Evolutionary conservation across 2,329 filamentous ascomycete genomes (phyloP).

Genomic region (Daldinia eschscholtzii): DNA sequence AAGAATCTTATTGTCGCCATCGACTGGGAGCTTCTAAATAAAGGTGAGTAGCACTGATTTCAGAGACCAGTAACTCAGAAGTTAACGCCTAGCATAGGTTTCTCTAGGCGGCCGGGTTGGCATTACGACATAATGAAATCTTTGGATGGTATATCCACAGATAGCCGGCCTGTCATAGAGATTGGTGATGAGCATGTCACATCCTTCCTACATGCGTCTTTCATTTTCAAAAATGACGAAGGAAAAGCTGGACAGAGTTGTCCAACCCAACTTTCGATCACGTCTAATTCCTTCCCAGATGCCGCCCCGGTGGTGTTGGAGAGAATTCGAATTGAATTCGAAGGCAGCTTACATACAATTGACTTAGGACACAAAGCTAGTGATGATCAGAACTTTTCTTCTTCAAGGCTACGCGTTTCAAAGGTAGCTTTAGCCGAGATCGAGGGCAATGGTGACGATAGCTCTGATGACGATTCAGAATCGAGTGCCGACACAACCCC

Average conservation of each 20-base stretch:
- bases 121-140: conserved; percentile 71
- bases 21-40: conserved; percentile 74
- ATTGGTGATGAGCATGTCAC: conserved; percentile 64
- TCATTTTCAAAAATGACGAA: conserved; percentile 69
- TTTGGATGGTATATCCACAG: conserved; percentile 62
- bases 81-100: conserved; percentile 58
- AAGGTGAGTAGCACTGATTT: conserved; percentile 58
- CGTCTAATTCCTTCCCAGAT: conserved; percentile 66
- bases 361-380: conserved; percentile 60
- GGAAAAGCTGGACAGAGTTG: conserved; percentile 72
- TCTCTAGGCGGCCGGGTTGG: conserved; percentile 68
- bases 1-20: conserved; percentile 70
- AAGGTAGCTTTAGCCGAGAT: conserved; percentile 43
- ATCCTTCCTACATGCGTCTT: conserved; percentile 68
- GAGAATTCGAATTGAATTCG: conserved; percentile 67
- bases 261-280: conserved; percentile 69
- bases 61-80: conserved; percentile 1
- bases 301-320: conserved; percentile 66
- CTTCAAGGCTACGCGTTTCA: conserved; percentile 40
- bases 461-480: conserved; percentile 47
- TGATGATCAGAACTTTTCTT: conserved; percentile 18
- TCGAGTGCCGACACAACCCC: conserved; percentile 47
- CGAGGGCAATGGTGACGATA: conserved; percentile 48
- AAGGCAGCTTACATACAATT: conserved; percentile 69
- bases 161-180: conserved; percentile 63